A percentile compares a stretch with the other conserved stretches of the same genome.
Evolutionary conservation across 805 yeast species (phyloP).

Genomic region (Wickerhamomyces queroliae): DNA sequence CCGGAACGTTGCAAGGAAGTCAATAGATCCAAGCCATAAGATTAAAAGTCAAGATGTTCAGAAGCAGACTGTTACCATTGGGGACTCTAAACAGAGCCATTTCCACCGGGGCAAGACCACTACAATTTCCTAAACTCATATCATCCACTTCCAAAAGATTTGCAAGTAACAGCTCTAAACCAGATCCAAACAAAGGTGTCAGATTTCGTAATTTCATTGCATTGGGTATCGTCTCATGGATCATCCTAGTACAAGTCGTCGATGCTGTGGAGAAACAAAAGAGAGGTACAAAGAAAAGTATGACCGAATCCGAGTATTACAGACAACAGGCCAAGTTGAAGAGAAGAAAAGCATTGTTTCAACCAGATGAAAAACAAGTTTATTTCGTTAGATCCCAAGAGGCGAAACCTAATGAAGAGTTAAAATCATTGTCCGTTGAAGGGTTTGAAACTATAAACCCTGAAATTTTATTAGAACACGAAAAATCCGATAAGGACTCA

Average conservation of each 20-base stretch:
- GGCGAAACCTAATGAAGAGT: slow-evolving; percentile 10
- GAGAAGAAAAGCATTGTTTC: slow-evolving; percentile 40
- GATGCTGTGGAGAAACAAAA: slow-evolving; percentile 29
- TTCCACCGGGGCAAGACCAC: neutral
- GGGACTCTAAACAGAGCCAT: neutral
- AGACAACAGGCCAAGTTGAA: slow-evolving; percentile 42
- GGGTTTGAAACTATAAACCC: slow-evolving; percentile 43
- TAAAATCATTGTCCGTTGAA: slow-evolving; percentile 3
- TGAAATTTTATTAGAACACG: slow-evolving; percentile 37
- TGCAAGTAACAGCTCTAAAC: slow-evolving; percentile 1
- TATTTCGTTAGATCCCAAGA: slow-evolving; percentile 28
- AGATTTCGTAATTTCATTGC: slow-evolving; percentile 34
- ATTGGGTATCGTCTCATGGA: slow-evolving; percentile 40
- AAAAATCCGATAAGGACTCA: slow-evolving; percentile 36
- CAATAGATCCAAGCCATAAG: too few species aligned
- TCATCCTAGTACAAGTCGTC: slow-evolving; percentile 33
- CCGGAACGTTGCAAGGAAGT: too few species aligned
- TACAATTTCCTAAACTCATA: too few species aligned
- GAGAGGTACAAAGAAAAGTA: slow-evolving; percentile 23
- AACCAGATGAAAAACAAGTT: slow-evolving; percentile 34
- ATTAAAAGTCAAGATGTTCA: neutral
- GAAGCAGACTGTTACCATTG: neutral
- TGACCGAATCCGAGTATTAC: slow-evolving; percentile 35
- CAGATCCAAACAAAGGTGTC: slow-evolving; percentile 24
- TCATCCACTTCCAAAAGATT: neutral